A percentile compares a stretch with the other conserved stretches of the same genome.
Evolutionary conservation across 2,329 filamentous ascomycete species (phyloP).

Genomic region (Talaromyces amestolkiae): DNA sequence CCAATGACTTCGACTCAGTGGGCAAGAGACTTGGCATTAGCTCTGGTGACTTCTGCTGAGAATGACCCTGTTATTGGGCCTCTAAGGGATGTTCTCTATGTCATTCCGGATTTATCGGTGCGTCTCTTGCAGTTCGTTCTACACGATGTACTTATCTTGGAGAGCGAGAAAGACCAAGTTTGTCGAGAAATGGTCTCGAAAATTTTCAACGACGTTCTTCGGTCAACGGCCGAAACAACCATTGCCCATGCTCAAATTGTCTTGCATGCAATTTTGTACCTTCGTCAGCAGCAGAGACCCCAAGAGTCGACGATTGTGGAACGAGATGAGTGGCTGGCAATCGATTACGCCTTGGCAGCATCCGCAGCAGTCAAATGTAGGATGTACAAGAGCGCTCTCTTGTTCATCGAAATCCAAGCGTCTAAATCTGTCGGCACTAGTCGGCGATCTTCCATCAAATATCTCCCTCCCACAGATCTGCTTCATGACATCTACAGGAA

Average conservation of each 20-base stretch:
- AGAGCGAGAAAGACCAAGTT: slow-evolving; percentile 60
- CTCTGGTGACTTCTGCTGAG: slow-evolving; percentile 59
- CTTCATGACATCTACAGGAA: slow-evolving; percentile 83
- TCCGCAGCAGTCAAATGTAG: slow-evolving; percentile 71
- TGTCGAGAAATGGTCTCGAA: slow-evolving; percentile 64
- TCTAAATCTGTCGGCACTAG: slow-evolving; percentile 58
- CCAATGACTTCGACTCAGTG: slow-evolving; percentile 31
- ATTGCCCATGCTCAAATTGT: slow-evolving; percentile 68
- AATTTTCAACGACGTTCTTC: slow-evolving; percentile 64
- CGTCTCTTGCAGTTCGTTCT: slow-evolving; percentile 78
- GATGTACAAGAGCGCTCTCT: slow-evolving; percentile 81
- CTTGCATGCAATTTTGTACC: slow-evolving; percentile 77
- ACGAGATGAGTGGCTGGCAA: slow-evolving; percentile 77
- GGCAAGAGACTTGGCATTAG: slow-evolving; percentile 36
- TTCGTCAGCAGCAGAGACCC: slow-evolving; percentile 75
- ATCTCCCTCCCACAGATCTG: slow-evolving; percentile 61
- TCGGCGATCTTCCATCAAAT: slow-evolving; percentile 64
- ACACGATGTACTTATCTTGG: slow-evolving; percentile 72
- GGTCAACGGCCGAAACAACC: slow-evolving; percentile 38
- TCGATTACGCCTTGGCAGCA: slow-evolving; percentile 71
- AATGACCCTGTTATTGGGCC: slow-evolving; percentile 68
- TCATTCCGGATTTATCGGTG: slow-evolving; percentile 68
- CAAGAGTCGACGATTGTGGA: slow-evolving; percentile 76
- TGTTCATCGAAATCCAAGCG: slow-evolving; percentile 73
- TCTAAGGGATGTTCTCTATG: slow-evolving; percentile 63